Evolutionary conservation across 2,329 filamentous ascomycete genomes (phyloP).

Genomic region (Akanthomyces lecanii): DNA sequence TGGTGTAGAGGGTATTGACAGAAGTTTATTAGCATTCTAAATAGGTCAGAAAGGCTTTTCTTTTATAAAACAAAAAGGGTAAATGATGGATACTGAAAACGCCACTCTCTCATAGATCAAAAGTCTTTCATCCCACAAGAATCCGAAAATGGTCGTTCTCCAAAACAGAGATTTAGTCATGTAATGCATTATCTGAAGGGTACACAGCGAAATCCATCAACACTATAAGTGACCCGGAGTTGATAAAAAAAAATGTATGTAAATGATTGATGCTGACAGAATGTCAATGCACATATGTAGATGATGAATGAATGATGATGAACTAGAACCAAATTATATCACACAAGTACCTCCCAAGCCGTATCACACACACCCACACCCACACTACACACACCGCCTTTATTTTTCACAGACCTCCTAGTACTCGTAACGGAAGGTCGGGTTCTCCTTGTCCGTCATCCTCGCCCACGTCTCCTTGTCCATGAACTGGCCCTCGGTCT

Average conservation of each 20-base stretch:
- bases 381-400: not conserved
- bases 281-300: not conserved
- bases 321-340: not conserved
- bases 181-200: too few species aligned
- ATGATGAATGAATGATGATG: not conserved
- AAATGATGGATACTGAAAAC: too few species aligned
- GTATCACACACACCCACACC: not conserved
- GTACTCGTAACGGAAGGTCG: conserved; percentile 50
- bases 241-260: not conserved
- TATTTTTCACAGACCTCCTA: conserved; percentile 20
- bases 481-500: conserved; percentile 40
- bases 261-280: conserved; percentile 7
- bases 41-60: too few species aligned
- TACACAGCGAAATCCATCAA: too few species aligned
- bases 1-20: too few species aligned
- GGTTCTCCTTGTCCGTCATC: conserved; percentile 55
- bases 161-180: too few species aligned
- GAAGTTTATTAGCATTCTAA: too few species aligned
- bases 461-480: conserved; percentile 41
- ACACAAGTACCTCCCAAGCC: not conserved
- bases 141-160: too few species aligned
- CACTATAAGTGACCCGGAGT: too few species aligned
- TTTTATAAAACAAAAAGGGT: too few species aligned
- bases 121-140: too few species aligned
- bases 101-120: too few species aligned